Conservation (phyloP, 345 rosid species). For the Turritis glabra region DNA sequence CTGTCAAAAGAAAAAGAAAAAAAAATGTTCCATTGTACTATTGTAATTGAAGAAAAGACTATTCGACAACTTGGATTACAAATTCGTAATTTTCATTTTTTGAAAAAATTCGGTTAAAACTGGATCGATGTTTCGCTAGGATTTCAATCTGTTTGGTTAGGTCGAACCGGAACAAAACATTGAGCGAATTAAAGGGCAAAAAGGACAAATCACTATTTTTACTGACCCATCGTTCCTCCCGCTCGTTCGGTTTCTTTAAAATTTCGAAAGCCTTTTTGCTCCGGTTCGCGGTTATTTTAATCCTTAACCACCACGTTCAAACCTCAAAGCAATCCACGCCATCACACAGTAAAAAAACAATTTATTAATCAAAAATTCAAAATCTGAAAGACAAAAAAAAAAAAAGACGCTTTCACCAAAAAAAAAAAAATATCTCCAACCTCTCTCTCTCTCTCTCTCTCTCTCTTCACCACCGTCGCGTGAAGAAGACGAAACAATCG, state of each 20-base stretch:
- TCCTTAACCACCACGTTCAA: constrained; percentile 26
- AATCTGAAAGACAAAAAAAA: constrained; percentile 12
- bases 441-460: constrained; percentile 25
- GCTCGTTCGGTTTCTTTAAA: constrained; percentile 23
- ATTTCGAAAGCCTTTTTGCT: constrained; percentile 4
- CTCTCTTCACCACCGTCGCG: constrained; percentile 58
- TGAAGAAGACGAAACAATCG: constrained; percentile 66
- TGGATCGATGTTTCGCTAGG: too few relatives aligned
- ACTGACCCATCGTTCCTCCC: constrained; percentile 26
- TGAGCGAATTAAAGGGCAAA: background rate
- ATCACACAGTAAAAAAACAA: constrained; percentile 12
- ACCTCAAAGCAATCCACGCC: constrained; percentile 24
- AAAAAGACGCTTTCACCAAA: background rate
- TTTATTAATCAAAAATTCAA: constrained; percentile 29
- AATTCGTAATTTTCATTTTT: too few relatives aligned
- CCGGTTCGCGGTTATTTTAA: constrained; percentile 33
- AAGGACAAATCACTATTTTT: background rate
- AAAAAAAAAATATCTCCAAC: constrained; percentile 11
- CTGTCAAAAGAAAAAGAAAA: too few relatives aligned
- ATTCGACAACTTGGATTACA: too few relatives aligned
- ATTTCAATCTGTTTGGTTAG: background rate
- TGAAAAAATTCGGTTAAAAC: too few relatives aligned
- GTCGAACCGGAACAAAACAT: background rate
- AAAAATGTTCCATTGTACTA: background rate
- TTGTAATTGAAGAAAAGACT: background rate